A percentile compares a stretch with the other conserved stretches of the same genome.
Evolutionary conservation across 2,329 filamentous ascomycete genomes (phyloP).

Genomic region (Trichoderma sp.): DNA sequence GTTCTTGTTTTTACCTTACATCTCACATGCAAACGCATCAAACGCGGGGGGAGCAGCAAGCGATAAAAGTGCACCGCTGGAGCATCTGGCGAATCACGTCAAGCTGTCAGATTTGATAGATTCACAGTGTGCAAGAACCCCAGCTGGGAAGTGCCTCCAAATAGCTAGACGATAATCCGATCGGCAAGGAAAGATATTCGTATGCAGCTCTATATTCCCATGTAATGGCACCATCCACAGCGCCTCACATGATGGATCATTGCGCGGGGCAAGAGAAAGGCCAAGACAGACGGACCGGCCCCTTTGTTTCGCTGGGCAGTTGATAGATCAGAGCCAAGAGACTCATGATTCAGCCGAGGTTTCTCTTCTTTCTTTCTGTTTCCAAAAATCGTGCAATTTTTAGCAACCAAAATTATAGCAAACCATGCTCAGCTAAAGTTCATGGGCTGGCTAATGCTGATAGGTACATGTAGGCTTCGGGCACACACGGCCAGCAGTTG

Average conservation of each 20-base stretch:
- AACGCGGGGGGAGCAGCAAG: background rate
- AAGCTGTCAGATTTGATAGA: background rate
- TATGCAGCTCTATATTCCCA: background rate
- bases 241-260: conserved; percentile 15
- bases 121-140: background rate
- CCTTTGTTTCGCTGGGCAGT: background rate
- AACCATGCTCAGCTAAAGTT: background rate
- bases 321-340: background rate
- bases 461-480: background rate
- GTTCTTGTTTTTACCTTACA: background rate
- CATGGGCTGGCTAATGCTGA: background rate
- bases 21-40: background rate
- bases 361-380: too few species aligned
- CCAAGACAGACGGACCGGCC: conserved; percentile 17
- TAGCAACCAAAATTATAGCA: background rate
- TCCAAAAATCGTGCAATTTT: background rate
- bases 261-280: conserved; percentile 7
- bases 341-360: background rate
- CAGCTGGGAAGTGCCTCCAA: background rate
- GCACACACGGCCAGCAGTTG: background rate
- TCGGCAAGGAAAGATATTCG: conserved; percentile 7
- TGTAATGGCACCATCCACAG: background rate
- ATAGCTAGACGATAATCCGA: background rate
- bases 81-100: background rate
- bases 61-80: background rate